Evolutionary conservation across 164 flowering plant species (phyloP).

Genomic region (Nymphaea thermarum): DNA sequence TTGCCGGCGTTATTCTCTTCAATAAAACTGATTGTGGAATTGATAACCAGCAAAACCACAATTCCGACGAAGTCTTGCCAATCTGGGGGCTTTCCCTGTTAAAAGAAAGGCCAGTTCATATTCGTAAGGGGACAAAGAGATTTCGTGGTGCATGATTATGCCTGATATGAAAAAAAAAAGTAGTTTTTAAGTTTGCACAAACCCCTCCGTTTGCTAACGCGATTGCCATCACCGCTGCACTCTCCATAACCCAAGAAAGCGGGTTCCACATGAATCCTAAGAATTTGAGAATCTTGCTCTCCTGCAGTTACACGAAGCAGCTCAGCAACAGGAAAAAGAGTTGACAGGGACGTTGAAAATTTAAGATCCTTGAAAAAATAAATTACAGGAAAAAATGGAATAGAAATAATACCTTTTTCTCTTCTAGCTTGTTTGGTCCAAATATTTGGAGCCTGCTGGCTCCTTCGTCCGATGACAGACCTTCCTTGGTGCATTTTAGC

Average conservation of each 20-base stretch:
- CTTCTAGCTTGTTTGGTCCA: conserved; percentile 79
- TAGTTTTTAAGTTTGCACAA: background rate
- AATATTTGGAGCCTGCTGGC: conserved; percentile 52
- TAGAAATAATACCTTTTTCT: conserved; percentile 42
- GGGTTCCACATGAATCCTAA: conserved; percentile 87
- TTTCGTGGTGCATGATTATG: background rate
- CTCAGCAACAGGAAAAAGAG: background rate
- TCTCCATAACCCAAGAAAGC: conserved; percentile 74
- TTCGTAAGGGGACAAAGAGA: background rate
- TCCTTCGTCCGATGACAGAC: conserved; percentile 62
- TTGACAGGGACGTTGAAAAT: background rate
- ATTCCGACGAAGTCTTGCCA: conserved; percentile 81
- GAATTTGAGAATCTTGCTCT: conserved; percentile 66
- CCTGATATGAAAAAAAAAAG: background rate
- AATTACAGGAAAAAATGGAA: background rate
- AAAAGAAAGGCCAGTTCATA: background rate
- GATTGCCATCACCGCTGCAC: conserved; percentile 74
- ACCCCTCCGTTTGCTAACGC: conserved; percentile 53
- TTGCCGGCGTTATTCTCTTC: conserved; percentile 82
- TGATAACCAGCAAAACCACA: conserved; percentile 42
- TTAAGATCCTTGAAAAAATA: background rate
- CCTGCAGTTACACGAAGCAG: conserved; percentile 20
- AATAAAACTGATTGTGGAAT: conserved; percentile 67
- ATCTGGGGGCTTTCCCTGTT: conserved; percentile 51
- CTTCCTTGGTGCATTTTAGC: conserved; percentile 57